phyloP scores from a whole-genome alignment of 2,329 filamentous ascomycete genomes.

The Penicillium sp. region DNA sequence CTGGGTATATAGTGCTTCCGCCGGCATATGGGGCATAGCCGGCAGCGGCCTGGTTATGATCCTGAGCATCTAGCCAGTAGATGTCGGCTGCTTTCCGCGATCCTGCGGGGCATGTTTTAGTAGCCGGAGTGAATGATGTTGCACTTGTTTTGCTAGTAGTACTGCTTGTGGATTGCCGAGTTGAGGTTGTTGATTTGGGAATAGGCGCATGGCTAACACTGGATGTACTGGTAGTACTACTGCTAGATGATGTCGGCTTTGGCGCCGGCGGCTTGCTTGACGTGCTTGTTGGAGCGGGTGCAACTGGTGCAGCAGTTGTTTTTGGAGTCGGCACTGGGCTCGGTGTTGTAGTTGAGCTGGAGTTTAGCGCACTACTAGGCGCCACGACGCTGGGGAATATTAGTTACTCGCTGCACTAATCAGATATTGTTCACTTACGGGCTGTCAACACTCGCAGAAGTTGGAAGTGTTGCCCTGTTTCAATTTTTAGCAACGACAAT shows the following conservation, averaged over 20 bases:
- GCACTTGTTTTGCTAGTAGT: not conserved
- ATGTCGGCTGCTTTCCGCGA: not conserved
- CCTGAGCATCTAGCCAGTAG: conserved; percentile 29
- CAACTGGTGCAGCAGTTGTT: not conserved
- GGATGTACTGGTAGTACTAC: not conserved
- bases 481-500: not conserved
- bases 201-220: not conserved
- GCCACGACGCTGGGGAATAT: not conserved
- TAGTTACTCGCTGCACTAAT: not conserved
- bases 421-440: not conserved
- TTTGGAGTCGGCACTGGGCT: not conserved
- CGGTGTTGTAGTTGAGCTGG: not conserved
- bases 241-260: not conserved
- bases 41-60: conserved; percentile 23
- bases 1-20: conserved; percentile 17
- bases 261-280: not conserved
- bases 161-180: not conserved
- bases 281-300: not conserved
- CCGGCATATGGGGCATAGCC: conserved; percentile 25
- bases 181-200: not conserved
- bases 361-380: not conserved
- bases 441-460: not conserved
- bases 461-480: not conserved
- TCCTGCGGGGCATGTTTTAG: conserved; percentile 17
- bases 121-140: not conserved